Percentiles rank a stretch among this genome's conserved stretches.
Conservation (phyloP, 257 asterid species). For the Solanum ossicruentum region DNA sequence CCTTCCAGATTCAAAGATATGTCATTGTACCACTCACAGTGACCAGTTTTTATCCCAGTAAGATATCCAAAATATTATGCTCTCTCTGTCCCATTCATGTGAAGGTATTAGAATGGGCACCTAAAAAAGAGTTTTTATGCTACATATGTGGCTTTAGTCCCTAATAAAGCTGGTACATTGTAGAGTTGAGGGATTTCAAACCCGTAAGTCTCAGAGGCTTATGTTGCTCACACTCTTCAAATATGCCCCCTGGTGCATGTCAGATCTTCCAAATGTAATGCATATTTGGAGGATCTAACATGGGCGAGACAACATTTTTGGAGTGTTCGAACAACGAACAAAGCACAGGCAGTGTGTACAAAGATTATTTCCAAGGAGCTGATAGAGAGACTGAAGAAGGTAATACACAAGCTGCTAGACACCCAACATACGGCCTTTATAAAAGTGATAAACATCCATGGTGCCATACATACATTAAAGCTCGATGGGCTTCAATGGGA, state of each 20-base stretch:
- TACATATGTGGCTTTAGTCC: background rate
- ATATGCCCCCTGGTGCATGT: background rate
- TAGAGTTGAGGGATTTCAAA: background rate
- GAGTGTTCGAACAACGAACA: background rate
- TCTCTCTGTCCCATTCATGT: background rate
- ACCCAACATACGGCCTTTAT: background rate
- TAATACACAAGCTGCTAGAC: background rate
- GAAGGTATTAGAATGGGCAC: background rate
- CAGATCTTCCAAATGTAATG: background rate
- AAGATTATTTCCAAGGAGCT: background rate
- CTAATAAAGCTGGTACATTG: background rate
- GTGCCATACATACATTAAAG: background rate
- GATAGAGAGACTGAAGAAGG: background rate
- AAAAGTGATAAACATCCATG: too few relatives aligned
- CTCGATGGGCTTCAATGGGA: background rate
- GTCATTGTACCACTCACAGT: background rate
- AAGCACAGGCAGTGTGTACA: background rate
- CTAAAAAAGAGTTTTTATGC: background rate
- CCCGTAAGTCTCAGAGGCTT: background rate
- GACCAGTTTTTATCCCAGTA: background rate
- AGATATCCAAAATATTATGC: background rate
- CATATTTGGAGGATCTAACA: background rate
- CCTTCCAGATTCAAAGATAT: background rate
- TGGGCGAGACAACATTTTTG: background rate
- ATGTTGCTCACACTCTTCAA: background rate